phyloP scores from a whole-genome alignment of 306 rosid genomes.

The Cucurbita pepo region DNA sequence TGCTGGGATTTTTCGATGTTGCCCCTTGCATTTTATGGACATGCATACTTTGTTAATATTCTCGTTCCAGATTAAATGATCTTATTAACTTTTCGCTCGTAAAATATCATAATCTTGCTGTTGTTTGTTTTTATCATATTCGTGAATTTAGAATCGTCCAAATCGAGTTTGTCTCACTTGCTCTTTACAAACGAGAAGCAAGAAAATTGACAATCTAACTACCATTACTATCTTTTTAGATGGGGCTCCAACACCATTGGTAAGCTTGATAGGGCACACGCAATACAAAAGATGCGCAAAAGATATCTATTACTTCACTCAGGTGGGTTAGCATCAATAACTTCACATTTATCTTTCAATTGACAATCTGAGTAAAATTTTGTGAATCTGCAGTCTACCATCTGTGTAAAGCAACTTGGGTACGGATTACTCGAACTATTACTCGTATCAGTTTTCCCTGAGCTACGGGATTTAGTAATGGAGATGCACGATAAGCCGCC shows the following conservation, averaged over 20 bases:
- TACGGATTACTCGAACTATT: conserved; percentile 57
- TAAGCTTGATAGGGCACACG: conserved; percentile 69
- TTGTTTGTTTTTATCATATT: neutral
- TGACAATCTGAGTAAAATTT: conserved; percentile 1
- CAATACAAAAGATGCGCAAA: conserved; percentile 85
- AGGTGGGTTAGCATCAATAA: conserved; percentile 31
- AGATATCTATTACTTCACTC: conserved; percentile 85
- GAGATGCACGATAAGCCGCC: conserved; percentile 40
- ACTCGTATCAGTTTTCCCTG: conserved; percentile 71
- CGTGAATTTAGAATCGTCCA: neutral
- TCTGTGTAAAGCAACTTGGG: conserved; percentile 80
- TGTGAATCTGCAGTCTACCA: conserved; percentile 40
- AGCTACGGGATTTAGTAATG: conserved; percentile 42
- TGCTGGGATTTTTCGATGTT: neutral
- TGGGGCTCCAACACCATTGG: conserved; percentile 85
- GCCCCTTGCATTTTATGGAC: neutral
- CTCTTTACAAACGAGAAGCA: neutral
- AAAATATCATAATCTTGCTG: neutral
- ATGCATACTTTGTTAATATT: neutral
- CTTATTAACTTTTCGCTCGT: neutral
- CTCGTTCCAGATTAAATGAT: neutral
- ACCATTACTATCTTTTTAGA: conserved; percentile 27
- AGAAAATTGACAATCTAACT: neutral
- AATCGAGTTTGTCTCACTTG: neutral
- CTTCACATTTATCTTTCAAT: conserved; percentile 2